phyloP scores from a whole-genome alignment of 768 basidiomycete species.

The Multifurca ochricompacta region DNA sequence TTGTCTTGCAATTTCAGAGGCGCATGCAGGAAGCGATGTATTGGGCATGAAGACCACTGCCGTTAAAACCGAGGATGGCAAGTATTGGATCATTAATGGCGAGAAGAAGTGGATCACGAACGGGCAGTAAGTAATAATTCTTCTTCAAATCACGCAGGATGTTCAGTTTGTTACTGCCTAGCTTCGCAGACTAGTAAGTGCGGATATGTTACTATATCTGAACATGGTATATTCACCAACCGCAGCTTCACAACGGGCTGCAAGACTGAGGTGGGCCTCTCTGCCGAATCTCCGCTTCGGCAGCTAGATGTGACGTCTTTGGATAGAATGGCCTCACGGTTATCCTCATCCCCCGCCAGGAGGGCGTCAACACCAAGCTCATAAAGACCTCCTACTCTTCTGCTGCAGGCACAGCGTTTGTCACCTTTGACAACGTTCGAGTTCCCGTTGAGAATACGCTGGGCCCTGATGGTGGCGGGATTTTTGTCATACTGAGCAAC shows the following conservation, averaged over 20 bases:
- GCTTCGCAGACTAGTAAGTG: constrained; percentile 35
- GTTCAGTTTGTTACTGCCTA: constrained; percentile 14
- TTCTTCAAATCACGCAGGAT: not conserved
- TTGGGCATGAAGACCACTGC: constrained; percentile 75
- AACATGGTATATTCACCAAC: not conserved
- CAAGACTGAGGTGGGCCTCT: constrained; percentile 42
- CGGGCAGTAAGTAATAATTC: constrained; percentile 39
- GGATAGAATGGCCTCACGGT: constrained; percentile 59
- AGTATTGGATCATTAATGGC: constrained; percentile 78
- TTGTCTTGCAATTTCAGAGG: constrained; percentile 81
- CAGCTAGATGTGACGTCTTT: constrained; percentile 27
- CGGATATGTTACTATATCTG: not conserved
- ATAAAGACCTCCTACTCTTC: constrained; percentile 88
- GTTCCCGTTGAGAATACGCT: constrained; percentile 86
- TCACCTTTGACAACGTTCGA: constrained; percentile 76
- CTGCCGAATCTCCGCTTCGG: constrained; percentile 22
- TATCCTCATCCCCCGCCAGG: constrained; percentile 76
- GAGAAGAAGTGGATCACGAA: constrained; percentile 87
- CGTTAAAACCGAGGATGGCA: constrained; percentile 72
- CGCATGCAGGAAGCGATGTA: constrained; percentile 82
- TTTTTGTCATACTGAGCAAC: constrained; percentile 66
- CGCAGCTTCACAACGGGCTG: constrained; percentile 63
- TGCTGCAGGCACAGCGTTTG: constrained; percentile 77
- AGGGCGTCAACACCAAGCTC: constrained; percentile 72
- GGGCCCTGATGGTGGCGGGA: constrained; percentile 69